phyloP scores from a whole-genome alignment of 106 monocot species.

The Dioscorea zingiberensis region DNA sequence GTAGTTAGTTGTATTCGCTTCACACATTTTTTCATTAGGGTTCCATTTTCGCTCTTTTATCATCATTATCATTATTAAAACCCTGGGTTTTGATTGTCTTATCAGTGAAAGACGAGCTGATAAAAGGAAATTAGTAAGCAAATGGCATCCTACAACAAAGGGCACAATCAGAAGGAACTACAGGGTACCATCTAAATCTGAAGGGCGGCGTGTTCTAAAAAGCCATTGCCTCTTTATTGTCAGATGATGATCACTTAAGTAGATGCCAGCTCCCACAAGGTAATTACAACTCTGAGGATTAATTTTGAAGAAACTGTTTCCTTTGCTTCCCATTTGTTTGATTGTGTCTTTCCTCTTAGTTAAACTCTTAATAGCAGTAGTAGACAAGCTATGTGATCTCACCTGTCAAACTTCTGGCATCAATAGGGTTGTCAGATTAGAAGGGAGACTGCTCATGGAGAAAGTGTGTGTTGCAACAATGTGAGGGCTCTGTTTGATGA shows the following conservation, averaged over 20 bases:
- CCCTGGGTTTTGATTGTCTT: slow-evolving; percentile 2
- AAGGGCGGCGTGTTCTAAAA: slow-evolving; percentile 76
- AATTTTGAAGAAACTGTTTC: too few relatives aligned
- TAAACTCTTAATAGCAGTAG: too few relatives aligned
- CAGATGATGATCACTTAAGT: slow-evolving; percentile 86
- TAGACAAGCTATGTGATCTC: too few relatives aligned
- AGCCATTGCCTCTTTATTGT: slow-evolving; percentile 73
- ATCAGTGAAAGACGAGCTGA: slow-evolving; percentile 63
- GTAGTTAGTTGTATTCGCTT: too few relatives aligned
- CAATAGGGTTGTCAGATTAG: slow-evolving; percentile 90
- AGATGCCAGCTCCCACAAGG: slow-evolving; percentile 87
- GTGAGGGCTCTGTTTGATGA: slow-evolving; percentile 94
- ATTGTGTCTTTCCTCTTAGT: not conserved
- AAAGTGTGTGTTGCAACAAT: slow-evolving; percentile 94
- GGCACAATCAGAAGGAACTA: slow-evolving; percentile 88
- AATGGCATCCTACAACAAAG: slow-evolving; percentile 93
- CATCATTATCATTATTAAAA: not conserved
- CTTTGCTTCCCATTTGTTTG: too few relatives aligned
- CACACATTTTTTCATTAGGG: not conserved
- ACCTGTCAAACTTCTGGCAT: not conserved
- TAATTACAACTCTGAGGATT: too few relatives aligned
- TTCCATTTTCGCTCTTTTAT: not conserved
- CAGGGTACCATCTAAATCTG: slow-evolving; percentile 74
- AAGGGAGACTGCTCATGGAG: slow-evolving; percentile 89
- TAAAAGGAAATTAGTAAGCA: slow-evolving; percentile 73